Evolutionary conservation across 495 filamentous ascomycete genomes (phyloP).

Genomic region (Annulohypoxylon moriforme): DNA sequence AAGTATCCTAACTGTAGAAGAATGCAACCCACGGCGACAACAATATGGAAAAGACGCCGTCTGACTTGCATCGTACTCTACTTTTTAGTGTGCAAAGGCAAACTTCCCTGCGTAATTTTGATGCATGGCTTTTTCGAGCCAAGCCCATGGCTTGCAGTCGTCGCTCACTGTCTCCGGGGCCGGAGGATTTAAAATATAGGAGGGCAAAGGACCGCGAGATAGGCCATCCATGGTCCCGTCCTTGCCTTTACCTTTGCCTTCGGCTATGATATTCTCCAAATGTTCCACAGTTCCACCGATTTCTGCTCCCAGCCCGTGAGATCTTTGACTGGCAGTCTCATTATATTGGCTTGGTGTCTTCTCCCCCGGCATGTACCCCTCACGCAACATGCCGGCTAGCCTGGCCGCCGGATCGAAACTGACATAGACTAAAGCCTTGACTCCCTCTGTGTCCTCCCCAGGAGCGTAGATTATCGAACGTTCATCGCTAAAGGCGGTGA

Average conservation of each 20-base stretch:
- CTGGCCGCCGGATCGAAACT: constrained; percentile 68
- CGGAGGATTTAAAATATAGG: constrained; percentile 23
- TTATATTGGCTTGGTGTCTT: not conserved
- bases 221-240: not conserved
- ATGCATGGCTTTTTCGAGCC: constrained; percentile 43
- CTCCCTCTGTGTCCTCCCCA: constrained; percentile 52
- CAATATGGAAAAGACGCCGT: not conserved
- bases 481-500: constrained; percentile 70
- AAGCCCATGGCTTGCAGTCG: constrained; percentile 30
- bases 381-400: constrained; percentile 53
- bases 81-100: constrained; percentile 37
- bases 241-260: constrained; percentile 11
- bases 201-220: constrained; percentile 8
- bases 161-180: constrained; percentile 6
- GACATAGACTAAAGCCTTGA: constrained; percentile 67
- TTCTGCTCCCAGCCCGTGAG: not conserved
- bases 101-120: constrained; percentile 29
- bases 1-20: not conserved
- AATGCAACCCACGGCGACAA: constrained; percentile 21
- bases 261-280: not conserved
- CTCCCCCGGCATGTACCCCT: constrained; percentile 45
- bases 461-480: constrained; percentile 68
- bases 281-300: not conserved
- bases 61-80: constrained; percentile 13
- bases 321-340: not conserved